Percentiles rank a stretch among this genome's conserved stretches.
Conservation (phyloP, 352 stramenopile species). For the Phytophthora nicotianae region DNA sequence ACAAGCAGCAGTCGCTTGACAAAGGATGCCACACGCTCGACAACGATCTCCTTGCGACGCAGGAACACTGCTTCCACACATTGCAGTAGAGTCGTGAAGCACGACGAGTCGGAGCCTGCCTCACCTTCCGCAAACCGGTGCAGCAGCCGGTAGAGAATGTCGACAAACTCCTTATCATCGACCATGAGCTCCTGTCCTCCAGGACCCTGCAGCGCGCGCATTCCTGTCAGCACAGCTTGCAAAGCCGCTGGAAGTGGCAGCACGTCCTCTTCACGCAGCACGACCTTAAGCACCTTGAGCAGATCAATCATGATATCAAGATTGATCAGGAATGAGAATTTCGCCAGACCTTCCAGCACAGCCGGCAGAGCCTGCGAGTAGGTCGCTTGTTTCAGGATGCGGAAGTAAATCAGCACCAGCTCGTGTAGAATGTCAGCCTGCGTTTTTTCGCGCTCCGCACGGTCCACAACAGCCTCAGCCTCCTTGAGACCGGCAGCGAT, state of each 20-base stretch:
- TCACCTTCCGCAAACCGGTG: constrained; percentile 71
- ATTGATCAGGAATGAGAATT: constrained; percentile 98
- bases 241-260: constrained; percentile 69
- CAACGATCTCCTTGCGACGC: constrained; percentile 94
- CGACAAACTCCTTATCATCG: constrained; percentile 97
- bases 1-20: constrained; percentile 93
- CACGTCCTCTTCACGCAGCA: constrained; percentile 83
- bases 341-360: constrained; percentile 93
- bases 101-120: constrained; percentile 46
- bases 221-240: constrained; percentile 91
- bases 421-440: constrained; percentile 95
- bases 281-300: constrained; percentile 94
- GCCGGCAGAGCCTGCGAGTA: constrained; percentile 90
- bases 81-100: constrained; percentile 78
- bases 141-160: constrained; percentile 93
- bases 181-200: constrained; percentile 94
- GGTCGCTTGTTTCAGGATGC: constrained; percentile 93
- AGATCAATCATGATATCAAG: constrained; percentile 98
- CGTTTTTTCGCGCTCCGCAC: constrained; percentile 91
- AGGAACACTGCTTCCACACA: constrained; percentile 95
- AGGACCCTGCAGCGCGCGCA: constrained; percentile 93
- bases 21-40: constrained; percentile 94
- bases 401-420: constrained; percentile 96
- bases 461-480: constrained; percentile 93
- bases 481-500: constrained; percentile 95